Evolutionary conservation across 352 stramenopile genomes (phyloP).

Genomic region (Phytophthora pseudosyringae): DNA sequence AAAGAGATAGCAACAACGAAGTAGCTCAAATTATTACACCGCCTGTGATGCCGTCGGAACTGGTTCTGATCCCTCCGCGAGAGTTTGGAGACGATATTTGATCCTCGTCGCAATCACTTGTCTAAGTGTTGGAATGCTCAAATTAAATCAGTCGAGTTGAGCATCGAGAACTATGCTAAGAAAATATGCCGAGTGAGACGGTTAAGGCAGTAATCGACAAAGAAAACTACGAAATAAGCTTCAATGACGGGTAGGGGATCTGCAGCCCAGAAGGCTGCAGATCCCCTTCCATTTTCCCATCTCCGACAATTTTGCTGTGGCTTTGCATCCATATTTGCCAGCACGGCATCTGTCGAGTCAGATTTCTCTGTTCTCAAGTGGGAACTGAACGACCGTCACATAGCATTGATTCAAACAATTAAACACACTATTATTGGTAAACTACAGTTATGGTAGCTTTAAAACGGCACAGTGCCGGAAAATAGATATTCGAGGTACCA

Average conservation of each 20-base stretch:
- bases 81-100: neutral
- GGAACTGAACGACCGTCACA: conserved; percentile 1
- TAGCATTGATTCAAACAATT: conserved; percentile 2
- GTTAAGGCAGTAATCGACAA: neutral
- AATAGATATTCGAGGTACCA: neutral
- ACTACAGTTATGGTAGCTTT: too few species aligned
- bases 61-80: neutral
- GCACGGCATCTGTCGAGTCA: conserved; percentile 5
- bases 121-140: neutral
- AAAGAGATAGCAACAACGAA: conserved; percentile 7
- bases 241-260: conserved; percentile 8
- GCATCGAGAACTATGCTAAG: conserved; percentile 1
- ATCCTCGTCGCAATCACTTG: neutral
- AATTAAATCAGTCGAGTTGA: conserved; percentile 4
- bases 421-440: neutral
- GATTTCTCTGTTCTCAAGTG: conserved; percentile 12
- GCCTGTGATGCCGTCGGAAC: conserved; percentile 2
- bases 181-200: neutral
- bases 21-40: neutral
- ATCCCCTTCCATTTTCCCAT: neutral
- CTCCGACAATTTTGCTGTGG: conserved; percentile 13
- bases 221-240: conserved; percentile 3
- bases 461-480: neutral
- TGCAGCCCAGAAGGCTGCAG: neutral
- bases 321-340: conserved; percentile 6